Evolutionary conservation across 192 early-diverging fungal genomes (phyloP).

Genomic region (Coemansia sp.): DNA sequence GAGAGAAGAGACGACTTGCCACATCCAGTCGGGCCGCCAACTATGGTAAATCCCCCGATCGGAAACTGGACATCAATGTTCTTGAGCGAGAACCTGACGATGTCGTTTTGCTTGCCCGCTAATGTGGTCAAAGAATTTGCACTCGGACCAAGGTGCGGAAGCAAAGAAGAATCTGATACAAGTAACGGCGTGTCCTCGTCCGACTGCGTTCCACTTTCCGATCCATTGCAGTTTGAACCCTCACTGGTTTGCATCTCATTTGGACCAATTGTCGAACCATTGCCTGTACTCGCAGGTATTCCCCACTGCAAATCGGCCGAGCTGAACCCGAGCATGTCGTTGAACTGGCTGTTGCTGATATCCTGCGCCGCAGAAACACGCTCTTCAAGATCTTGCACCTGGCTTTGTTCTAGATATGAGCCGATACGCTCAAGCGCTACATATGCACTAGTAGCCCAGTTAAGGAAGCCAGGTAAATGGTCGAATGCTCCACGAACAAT

Average conservation of each 20-base stretch:
- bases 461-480: constrained; percentile 60
- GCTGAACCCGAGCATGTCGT: constrained; percentile 23
- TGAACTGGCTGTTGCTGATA: constrained; percentile 48
- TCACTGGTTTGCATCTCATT: too few species aligned
- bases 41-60: constrained; percentile 62
- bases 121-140: constrained; percentile 7
- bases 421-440: constrained; percentile 69
- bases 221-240: too few species aligned
- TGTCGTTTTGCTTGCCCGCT: background rate
- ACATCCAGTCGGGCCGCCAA: constrained; percentile 82
- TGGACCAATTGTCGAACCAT: constrained; percentile 7
- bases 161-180: background rate
- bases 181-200: background rate
- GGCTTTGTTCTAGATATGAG: constrained; percentile 69
- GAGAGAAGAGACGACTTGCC: constrained; percentile 82
- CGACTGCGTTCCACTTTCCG: background rate
- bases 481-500: constrained; percentile 66
- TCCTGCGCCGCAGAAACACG: constrained; percentile 18
- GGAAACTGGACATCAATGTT: constrained; percentile 70
- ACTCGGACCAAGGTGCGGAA: background rate
- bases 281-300: background rate
- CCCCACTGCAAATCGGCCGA: constrained; percentile 44
- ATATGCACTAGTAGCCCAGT: constrained; percentile 58
- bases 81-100: constrained; percentile 54
- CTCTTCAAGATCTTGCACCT: constrained; percentile 58